Evolutionary conservation across 1,284 basidiomycete genomes (phyloP), one percentile per base, ranked within the genome.

Genomic region (Ustilago crameri): DNA sequence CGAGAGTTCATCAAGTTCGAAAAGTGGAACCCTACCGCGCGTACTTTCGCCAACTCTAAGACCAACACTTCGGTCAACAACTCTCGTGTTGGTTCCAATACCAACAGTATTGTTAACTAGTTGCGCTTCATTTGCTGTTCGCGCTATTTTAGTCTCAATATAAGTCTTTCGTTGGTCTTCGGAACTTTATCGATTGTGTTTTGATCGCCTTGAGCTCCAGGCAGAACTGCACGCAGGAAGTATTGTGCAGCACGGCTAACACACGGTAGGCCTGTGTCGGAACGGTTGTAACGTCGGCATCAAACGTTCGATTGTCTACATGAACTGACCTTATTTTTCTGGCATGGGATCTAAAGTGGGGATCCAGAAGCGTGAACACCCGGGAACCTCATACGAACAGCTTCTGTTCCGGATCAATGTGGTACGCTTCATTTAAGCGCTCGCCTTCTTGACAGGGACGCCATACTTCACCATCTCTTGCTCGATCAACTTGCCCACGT

Each of bases 1-100:
- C 51, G 77, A 9, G 69, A 78, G 50, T 65, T 79, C 20, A 69
- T 71, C 66, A 73, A 75, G 61, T 79, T 70, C 60, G 68, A 71
- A 40, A 78, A 78, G 47, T 73, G 69, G 69, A 67, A 73, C 43
- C 69, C 69, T 12, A 73, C 69, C 37, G 69, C 69, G 5, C 49
- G 70, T 22, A 64, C 59, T 17, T 52, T 51, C 30, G 55, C 55
- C 26, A 55, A 51, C 38, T 59, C 59, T 14, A 62, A 68, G 54
- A 60, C 22, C 40, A 58, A 51, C 41, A 69, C 57, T 15, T 47
- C 55, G 20, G 23, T 35, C 12, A 44, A 23, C 26, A 66, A 60
- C 41, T 60, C 64, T 26, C 30, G 53, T 24, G 52, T 22, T 9
- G 30, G 30, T 23, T 66, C 64, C 41, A 66, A 59, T 43, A 54